Percentiles rank a stretch among this genome's conserved stretches.
phyloP scores from a whole-genome alignment of 306 rosid species.

The Canavalia ensiformis region DNA sequence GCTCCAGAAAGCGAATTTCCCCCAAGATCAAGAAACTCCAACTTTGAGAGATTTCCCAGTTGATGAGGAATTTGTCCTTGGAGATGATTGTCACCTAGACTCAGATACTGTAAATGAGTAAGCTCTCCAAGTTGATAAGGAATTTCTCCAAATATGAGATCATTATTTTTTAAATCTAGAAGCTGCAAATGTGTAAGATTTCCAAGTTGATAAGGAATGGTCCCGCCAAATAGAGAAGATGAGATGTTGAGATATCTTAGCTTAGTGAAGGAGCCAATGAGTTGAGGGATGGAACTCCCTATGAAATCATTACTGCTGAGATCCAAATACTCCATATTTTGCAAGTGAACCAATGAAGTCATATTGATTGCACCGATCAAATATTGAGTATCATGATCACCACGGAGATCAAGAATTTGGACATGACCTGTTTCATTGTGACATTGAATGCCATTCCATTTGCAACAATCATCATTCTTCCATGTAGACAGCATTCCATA shows the following conservation, averaged over 20 bases:
- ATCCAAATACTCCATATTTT: slow-evolving; percentile 18
- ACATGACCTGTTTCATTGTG: slow-evolving; percentile 28
- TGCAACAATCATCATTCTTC: slow-evolving; percentile 28
- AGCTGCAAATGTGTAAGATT: not conserved
- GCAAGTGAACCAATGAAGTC: not conserved
- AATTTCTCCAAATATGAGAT: not conserved
- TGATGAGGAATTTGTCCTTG: not conserved
- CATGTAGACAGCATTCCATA: slow-evolving; percentile 10
- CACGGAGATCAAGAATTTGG: slow-evolving; percentile 8
- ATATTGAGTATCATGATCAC: not conserved
- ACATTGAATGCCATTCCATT: not conserved
- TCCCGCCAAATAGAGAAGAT: not conserved
- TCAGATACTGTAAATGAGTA: not conserved
- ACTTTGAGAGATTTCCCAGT: rapidly evolving
- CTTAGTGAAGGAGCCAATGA: not conserved
- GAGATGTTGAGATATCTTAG: slow-evolving; percentile 36
- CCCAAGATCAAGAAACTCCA: not conserved
- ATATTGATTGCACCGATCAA: not conserved
- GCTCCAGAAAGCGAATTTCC: not conserved
- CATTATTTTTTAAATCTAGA: not conserved
- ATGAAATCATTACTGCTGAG: not conserved
- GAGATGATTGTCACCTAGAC: not conserved
- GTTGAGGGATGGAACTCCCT: not conserved
- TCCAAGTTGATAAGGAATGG: not conserved
- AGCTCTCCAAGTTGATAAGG: slow-evolving; percentile 18